Percentiles rank a stretch among this genome's conserved stretches.
These are phyloP conservation scores for Fusarium mangiferae DNA, from an alignment of 2,329 filamentous ascomycete species.

Conservation along the genomic window DNA sequence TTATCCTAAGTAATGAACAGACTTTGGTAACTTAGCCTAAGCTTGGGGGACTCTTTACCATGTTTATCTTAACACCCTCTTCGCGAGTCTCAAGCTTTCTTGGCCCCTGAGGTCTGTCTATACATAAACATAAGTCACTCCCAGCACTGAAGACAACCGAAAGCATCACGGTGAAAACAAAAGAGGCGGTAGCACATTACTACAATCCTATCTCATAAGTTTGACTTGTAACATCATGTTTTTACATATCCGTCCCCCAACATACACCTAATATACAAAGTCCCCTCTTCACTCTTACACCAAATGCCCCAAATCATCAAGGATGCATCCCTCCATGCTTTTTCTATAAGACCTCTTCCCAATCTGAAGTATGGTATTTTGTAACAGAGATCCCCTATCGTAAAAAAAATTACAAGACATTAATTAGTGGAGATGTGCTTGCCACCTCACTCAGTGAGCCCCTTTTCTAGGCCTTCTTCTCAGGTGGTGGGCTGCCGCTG, in stretches of 20 bases:
- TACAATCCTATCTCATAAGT: neutral
- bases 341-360: constrained; percentile 32
- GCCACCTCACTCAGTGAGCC: constrained; percentile 10
- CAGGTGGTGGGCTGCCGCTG: constrained; percentile 23
- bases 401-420: constrained; percentile 45
- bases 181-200: neutral
- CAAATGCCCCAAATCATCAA: constrained; percentile 14
- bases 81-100: neutral
- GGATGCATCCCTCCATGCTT: constrained; percentile 23
- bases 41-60: neutral
- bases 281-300: constrained; percentile 29
- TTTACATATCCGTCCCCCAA: constrained; percentile 25
- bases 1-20: too few species aligned
- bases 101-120: neutral
- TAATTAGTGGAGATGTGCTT: constrained; percentile 46
- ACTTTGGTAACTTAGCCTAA: too few species aligned
- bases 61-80: neutral
- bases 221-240: constrained; percentile 25
- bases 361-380: constrained; percentile 26
- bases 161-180: too few species aligned
- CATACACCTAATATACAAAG: constrained; percentile 38
- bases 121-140: neutral
- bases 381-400: constrained; percentile 8
- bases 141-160: neutral
- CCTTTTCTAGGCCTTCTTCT: constrained; percentile 40